These are phyloP conservation scores for Mortierella sp. DNA, from an alignment of 371 early-diverging fungal species.

Conservation along the genomic window DNA sequence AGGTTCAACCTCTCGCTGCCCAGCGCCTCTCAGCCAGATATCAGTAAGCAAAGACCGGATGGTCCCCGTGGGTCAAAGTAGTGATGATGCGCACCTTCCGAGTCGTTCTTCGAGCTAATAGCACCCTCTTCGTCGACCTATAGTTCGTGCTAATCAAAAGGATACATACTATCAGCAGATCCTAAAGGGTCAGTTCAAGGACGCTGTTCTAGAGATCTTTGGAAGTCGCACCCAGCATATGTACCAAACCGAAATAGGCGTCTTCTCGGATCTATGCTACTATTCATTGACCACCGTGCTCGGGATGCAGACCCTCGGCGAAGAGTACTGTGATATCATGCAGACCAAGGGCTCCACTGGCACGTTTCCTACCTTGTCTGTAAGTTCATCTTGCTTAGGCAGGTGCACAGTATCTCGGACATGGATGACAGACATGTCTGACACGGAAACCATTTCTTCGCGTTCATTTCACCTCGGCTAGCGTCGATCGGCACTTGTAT, in stretches of 20 bases:
- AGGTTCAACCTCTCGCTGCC: slow-evolving; percentile 66
- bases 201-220: slow-evolving; percentile 71
- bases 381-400: slow-evolving; percentile 40
- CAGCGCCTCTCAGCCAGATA: slow-evolving; percentile 83
- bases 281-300: slow-evolving; percentile 77
- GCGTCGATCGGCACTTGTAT: slow-evolving; percentile 65
- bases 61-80: no score
- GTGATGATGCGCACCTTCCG: no score
- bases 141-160: slow-evolving; percentile 89
- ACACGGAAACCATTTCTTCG: no score
- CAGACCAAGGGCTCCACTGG: slow-evolving; percentile 64
- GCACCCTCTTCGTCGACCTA: neutral
- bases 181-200: slow-evolving; percentile 70
- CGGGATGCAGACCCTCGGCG: slow-evolving; percentile 90
- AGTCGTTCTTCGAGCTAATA: no score
- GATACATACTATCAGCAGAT: slow-evolving; percentile 81
- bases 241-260: slow-evolving; percentile 73
- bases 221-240: slow-evolving; percentile 77
- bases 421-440: no score
- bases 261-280: slow-evolving; percentile 75
- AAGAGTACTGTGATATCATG: slow-evolving; percentile 92
- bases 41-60: slow-evolving; percentile 55
- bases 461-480: no score
- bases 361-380: slow-evolving; percentile 62
- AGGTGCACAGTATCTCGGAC: no score